Evolutionary conservation across 2,329 filamentous ascomycete genomes (phyloP), one percentile per base, ranked within the genome.

Genomic region (Claviceps digitariae): DNA sequence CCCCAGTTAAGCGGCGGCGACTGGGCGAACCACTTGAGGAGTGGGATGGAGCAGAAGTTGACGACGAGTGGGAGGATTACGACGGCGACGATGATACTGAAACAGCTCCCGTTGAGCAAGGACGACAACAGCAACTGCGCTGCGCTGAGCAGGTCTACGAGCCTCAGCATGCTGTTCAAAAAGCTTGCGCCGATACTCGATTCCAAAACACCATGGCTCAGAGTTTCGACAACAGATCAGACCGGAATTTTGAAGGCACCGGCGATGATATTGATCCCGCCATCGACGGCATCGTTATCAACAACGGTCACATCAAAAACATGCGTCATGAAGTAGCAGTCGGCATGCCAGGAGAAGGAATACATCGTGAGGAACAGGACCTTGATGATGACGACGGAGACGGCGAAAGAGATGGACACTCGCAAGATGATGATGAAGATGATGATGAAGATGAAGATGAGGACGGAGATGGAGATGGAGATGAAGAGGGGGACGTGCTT

Each of bases 201-300:
- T 77, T 95, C 43, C 91, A 93, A 66, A 83, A 82, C n/a, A 82
- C 82, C 5, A 93, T 95, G 65, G 90, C 95, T 64, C 74, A 80
- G 53, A 95, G 97, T 53, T 95, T 95, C 64, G 80, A 85, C 56
- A 96, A 95, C 56, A 96, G 95, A 67, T 96, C 95, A 66, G 83
- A 78, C 52, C 83, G 77, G 58, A 86, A 96, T 65, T 95, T 95
- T 62, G 82, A 82, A 2, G 86, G 83, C 4, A 76, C 91, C 50
- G 90, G 85, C 52, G 91, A 97, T 67, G 90, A 95, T 69, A 90
- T 97, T 61, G 88, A 97, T 66, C 74, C 95, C 54, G 74, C 75
- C 50, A 91, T 87, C 0, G 90, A 88, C 52, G 75, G 87, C 55
- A 82, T 97, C 48, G 76, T 95, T n/a, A 83, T 96, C 53, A 79